These are phyloP conservation scores for Suillus clintonianus DNA, from an alignment of 768 basidiomycete species.

Conservation along the genomic window DNA sequence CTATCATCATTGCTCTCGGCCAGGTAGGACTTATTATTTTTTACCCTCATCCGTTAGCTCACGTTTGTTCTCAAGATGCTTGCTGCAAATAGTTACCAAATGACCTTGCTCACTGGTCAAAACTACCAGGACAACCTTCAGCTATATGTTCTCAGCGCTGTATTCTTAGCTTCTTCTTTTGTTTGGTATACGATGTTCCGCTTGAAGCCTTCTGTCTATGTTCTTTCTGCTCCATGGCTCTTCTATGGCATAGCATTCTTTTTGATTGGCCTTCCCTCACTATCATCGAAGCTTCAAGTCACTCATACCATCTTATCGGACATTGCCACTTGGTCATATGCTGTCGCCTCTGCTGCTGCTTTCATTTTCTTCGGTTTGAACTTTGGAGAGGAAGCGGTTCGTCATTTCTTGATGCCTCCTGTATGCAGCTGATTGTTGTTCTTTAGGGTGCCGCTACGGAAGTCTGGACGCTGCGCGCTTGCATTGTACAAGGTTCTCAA, in stretches of 20 bases:
- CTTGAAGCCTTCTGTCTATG: slow-evolving; percentile 83
- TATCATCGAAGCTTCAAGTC: slow-evolving; percentile 56
- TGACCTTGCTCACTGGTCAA: slow-evolving; percentile 84
- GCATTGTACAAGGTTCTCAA: slow-evolving; percentile 92
- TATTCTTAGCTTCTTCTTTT: slow-evolving; percentile 83
- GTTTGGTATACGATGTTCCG: slow-evolving; percentile 93
- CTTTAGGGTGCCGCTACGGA: slow-evolving; percentile 87
- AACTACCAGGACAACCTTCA: slow-evolving; percentile 81
- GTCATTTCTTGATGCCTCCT: slow-evolving; percentile 20
- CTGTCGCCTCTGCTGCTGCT: slow-evolving; percentile 88
- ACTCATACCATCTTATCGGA: slow-evolving; percentile 72
- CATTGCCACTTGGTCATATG: slow-evolving; percentile 89
- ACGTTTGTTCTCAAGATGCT: slow-evolving; percentile 56
- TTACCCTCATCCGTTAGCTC: slow-evolving; percentile 2
- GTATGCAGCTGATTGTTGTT: slow-evolving; percentile 12
- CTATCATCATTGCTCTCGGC: slow-evolving; percentile 83
- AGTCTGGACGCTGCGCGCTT: slow-evolving; percentile 89
- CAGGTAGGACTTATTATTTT: slow-evolving; percentile 48
- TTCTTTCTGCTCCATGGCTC: slow-evolving; percentile 85
- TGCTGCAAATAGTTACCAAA: slow-evolving; percentile 92
- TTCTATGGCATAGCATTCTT: slow-evolving; percentile 93
- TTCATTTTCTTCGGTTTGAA: slow-evolving; percentile 95
- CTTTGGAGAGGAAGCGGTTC: slow-evolving; percentile 93
- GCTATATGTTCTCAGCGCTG: slow-evolving; percentile 86
- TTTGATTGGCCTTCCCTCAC: slow-evolving; percentile 84